Evolutionary conservation across 352 stramenopile species (phyloP).

Genomic region (Halophytophthora batemanensis): DNA sequence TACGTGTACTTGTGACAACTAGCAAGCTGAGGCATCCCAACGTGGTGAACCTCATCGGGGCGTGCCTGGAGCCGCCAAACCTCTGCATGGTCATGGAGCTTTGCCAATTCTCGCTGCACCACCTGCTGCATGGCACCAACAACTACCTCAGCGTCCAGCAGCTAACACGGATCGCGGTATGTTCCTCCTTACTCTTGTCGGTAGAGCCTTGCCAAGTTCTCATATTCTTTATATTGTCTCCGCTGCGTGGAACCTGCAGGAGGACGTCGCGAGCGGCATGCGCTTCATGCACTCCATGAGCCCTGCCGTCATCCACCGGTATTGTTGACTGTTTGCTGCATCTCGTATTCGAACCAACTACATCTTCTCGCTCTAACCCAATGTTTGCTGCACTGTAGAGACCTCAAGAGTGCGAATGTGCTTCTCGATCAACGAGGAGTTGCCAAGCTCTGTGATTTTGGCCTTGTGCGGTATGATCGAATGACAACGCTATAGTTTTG

Average conservation of each 20-base stretch:
- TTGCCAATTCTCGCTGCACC: slow-evolving; percentile 61
- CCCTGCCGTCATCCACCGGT: slow-evolving; percentile 87
- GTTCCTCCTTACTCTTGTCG: neutral
- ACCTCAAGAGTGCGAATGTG: slow-evolving; percentile 91
- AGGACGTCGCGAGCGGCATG: slow-evolving; percentile 83
- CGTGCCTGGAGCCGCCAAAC: slow-evolving; percentile 68
- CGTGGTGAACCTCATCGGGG: slow-evolving; percentile 73
- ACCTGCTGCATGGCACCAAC: slow-evolving; percentile 56
- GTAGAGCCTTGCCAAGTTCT: neutral
- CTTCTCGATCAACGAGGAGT: slow-evolving; percentile 64
- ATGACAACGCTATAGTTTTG: neutral
- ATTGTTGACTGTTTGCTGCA: neutral
- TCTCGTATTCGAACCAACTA: neutral
- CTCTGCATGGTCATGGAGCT: slow-evolving; percentile 84
- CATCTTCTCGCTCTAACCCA: too few relatives aligned
- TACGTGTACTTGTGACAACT: neutral
- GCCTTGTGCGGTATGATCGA: slow-evolving; percentile 57
- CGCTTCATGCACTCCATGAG: slow-evolving; percentile 79
- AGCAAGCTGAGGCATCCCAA: slow-evolving; percentile 72
- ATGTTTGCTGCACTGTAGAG: slow-evolving; percentile 21
- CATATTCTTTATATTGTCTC: neutral
- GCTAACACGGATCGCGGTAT: slow-evolving; percentile 46
- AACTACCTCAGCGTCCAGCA: slow-evolving; percentile 54
- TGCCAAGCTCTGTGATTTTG: slow-evolving; percentile 93
- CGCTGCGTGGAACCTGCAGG: slow-evolving; percentile 18